Conservation (phyloP, 352 stramenopile genomes). For the Elongisporangium anandrum region DNA sequence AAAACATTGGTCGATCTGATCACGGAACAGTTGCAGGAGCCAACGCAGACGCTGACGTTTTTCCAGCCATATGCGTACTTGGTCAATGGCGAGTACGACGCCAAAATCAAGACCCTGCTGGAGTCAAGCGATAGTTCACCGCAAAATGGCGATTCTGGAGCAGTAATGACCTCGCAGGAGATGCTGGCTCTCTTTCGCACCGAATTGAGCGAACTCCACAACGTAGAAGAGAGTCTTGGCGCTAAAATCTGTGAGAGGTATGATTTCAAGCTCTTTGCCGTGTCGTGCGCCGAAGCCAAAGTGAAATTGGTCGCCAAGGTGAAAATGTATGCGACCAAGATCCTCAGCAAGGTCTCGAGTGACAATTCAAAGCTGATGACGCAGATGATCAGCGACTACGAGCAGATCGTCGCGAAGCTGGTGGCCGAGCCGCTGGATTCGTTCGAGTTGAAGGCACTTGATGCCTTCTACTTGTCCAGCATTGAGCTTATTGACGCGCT, state of each 20-base stretch:
- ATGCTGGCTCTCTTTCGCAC: constrained; percentile 36
- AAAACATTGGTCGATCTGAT: constrained; percentile 47
- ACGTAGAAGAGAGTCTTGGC: constrained; percentile 39
- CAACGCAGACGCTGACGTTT: constrained; percentile 54
- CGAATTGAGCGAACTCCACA: constrained; percentile 54
- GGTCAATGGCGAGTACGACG: constrained; percentile 76
- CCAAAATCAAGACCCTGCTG: constrained; percentile 49
- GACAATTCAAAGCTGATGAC: constrained; percentile 89
- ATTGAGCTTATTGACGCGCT: constrained; percentile 68
- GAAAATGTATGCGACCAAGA: constrained; percentile 51
- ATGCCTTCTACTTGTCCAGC: constrained; percentile 80
- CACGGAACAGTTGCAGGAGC: constrained; percentile 60
- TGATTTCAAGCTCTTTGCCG: constrained; percentile 87
- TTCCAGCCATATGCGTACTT: constrained; percentile 78
- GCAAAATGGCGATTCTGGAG: not conserved
- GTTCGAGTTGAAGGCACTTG: constrained; percentile 85
- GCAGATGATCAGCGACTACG: constrained; percentile 81
- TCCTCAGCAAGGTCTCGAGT: constrained; percentile 79
- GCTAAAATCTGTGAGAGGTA: constrained; percentile 78
- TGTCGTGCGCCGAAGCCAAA: constrained; percentile 88
- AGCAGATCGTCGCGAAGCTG: constrained; percentile 84
- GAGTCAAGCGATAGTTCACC: constrained; percentile 16
- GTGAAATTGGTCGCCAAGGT: constrained; percentile 71
- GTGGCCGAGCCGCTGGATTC: constrained; percentile 87
- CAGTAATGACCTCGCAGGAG: constrained; percentile 28